A percentile compares a stretch with the other conserved stretches of the same genome.
These are phyloP conservation scores for Mycothermus thermophilus DNA, from an alignment of 495 filamentous ascomycete species.

Conservation along the genomic window DNA sequence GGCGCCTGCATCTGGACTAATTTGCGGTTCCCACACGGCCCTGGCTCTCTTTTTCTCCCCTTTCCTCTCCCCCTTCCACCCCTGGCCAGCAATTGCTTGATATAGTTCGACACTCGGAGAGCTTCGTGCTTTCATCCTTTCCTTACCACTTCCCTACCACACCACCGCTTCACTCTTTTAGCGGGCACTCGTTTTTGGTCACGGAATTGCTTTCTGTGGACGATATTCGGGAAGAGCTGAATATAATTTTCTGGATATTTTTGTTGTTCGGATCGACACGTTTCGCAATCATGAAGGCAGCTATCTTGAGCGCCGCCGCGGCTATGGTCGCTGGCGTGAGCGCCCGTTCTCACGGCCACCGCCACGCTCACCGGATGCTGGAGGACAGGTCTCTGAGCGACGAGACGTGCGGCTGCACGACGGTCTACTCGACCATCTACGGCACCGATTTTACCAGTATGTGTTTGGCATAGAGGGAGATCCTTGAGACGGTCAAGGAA, in stretches of 20 bases:
- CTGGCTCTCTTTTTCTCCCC: conserved; percentile 12
- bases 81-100: too few relatives aligned
- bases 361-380: conserved; percentile 45
- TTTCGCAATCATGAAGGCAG: conserved; percentile 47
- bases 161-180: conserved; percentile 95
- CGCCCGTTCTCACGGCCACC: conserved; percentile 31
- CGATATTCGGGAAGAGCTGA: too few relatives aligned
- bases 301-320: conserved; percentile 48
- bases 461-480: too few relatives aligned
- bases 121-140: conserved; percentile 38
- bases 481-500: too few relatives aligned
- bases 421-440: conserved; percentile 44
- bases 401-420: too few relatives aligned
- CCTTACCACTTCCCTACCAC: conserved; percentile 29
- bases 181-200: conserved; percentile 65
- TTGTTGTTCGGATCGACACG: conserved; percentile 13
- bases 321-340: conserved; percentile 50
- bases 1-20: conserved; percentile 12
- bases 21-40: conserved; percentile 10
- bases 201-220: background rate
- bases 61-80: conserved; percentile 29
- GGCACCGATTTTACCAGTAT: conserved; percentile 47
- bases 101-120: conserved; percentile 37
- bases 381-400: too few relatives aligned
- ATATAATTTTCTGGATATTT: background rate